Evolutionary conservation across 1,284 basidiomycete species (phyloP), one percentile per base, ranked within the genome.

Genomic region (Melampsora abietis-canadensis): DNA sequence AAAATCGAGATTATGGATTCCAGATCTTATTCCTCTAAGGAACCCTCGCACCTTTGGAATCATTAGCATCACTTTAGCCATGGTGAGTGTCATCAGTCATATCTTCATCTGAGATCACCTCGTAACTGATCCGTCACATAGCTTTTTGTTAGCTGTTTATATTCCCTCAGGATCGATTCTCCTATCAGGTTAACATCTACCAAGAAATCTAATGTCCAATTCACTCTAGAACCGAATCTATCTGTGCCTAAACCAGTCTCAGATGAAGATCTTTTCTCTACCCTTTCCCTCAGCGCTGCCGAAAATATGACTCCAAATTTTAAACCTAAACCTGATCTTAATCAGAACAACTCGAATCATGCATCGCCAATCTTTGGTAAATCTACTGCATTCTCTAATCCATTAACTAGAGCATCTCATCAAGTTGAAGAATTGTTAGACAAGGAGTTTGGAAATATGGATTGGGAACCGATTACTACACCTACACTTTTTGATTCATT

Each of bases 401-500:
- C 51, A n/a, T 54, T 54, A 7, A 54, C 2, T 6, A 12, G 51
- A 15, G 6, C 51, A 21, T 54, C 6, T 15, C 6, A 10, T 27
- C 51, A 27, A 7, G 6, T n/a, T 54, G 24, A n/a, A 54, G n/a
- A n/a, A 21, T n/a, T 1, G 17, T 27, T 7, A 17, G 48, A 57
- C 21, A 61, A 30, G 19, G 40, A 40, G 6, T 66, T 74, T 57
- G 63, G 51, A 51, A 47, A 40, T 44, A 74, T 74, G 72, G 72
- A 74, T 21, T 74, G 72, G 72, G 72, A 74, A 31, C 72, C 72
- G 14, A 61, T 34, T 19, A 19, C 2, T 1, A 61, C 34, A 60
- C 17, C 48, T 51, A 54, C 12, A 7, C 51, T 2, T 8, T 40
- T 12, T 40, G 34, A 34, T 34, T 34, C 34, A 34, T 4, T 34